Conservation (phyloP, 2,329 filamentous ascomycete species). For the Cryoendolithus antarcticus region DNA sequence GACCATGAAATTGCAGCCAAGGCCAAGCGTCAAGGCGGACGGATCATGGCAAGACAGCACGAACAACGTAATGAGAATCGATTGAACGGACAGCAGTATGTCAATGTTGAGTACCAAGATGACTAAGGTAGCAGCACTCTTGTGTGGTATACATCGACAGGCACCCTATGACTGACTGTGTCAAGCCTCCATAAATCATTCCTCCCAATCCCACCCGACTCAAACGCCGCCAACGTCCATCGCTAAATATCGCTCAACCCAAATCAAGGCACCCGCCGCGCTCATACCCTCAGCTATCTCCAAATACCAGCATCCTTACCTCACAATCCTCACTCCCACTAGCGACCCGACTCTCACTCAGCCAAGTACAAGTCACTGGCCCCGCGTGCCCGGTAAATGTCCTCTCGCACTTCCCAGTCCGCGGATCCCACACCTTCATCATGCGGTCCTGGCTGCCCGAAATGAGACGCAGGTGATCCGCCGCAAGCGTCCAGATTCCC, state of each 20-base stretch:
- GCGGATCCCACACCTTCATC: slow-evolving; percentile 91
- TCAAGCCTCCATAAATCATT: too few relatives aligned
- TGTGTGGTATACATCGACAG: too few relatives aligned
- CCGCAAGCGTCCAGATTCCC: slow-evolving; percentile 85
- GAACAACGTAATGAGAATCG: too few relatives aligned
- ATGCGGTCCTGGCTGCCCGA: slow-evolving; percentile 86
- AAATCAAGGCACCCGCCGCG: not conserved
- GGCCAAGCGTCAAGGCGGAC: too few relatives aligned
- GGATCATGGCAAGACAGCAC: too few relatives aligned
- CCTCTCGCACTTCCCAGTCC: slow-evolving; percentile 80
- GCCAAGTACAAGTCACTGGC: slow-evolving; percentile 81
- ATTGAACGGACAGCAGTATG: too few relatives aligned
- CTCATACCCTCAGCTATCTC: slow-evolving; percentile 6
- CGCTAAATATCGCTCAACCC: not conserved
- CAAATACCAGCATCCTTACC: slow-evolving; percentile 50
- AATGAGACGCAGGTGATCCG: slow-evolving; percentile 77
- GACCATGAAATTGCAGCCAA: too few relatives aligned
- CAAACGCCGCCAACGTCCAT: not conserved
- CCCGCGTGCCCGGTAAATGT: slow-evolving; percentile 86
- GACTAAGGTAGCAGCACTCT: too few relatives aligned
- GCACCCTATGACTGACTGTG: too few relatives aligned
- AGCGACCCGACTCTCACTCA: slow-evolving; percentile 80
- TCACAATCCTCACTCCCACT: slow-evolving; percentile 91
- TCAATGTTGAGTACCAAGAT: too few relatives aligned
- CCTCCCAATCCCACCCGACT: too few relatives aligned